Evolutionary conservation across 257 asterid species (phyloP), one percentile per base, ranked within the genome.

Genomic region (Coffea canephora): DNA sequence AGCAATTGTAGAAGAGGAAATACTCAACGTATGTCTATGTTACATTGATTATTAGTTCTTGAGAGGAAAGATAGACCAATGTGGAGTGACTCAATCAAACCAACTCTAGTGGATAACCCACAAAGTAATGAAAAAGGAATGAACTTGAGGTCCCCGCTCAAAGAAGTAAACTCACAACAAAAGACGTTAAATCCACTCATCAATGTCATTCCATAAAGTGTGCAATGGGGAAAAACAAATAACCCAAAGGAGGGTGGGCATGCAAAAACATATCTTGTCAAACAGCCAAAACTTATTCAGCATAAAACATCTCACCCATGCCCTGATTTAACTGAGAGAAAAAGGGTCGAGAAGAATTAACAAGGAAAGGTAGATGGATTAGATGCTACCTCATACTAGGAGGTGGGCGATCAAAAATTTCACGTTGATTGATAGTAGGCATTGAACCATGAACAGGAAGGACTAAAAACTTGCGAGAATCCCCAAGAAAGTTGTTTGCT

Each of bases 401-500:
- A 70, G 94, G 93, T 75, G 99, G 97, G 14, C 91, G 90, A 82
- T 90, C 91, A 84, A 95, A 95, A 77, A 95, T 95, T 84, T 92
- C 97, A 34, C 92, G 93, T 81, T 95, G 99, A 86, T 90, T 93
- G 80, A 91, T 59, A 76, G 99, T 92, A 78, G 98, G 96, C 99
- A 95, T 95, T 86, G 99, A 95, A 81, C 99, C 99, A 68, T 95
- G 99, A 86, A 95, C 89, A 75, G 99, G 98, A 87, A 93, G 90
- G 82, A 95, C 79, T 82, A 93, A 79, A 76, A 90, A 91, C 89
- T 89, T 92, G 75, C 83, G 82, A 43, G 91, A 69, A 87, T 91
- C 87, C 64, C 97, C 91, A 76, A 95, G 91, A 75, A 89, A 76
- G 77, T 48, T 78, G 75, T 92, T 90, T 41, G 80, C 93, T 87